These are phyloP conservation scores for Fusarium pseudonygamai DNA, from an alignment of 2,329 filamentous ascomycete genomes.

Conservation along the genomic window DNA sequence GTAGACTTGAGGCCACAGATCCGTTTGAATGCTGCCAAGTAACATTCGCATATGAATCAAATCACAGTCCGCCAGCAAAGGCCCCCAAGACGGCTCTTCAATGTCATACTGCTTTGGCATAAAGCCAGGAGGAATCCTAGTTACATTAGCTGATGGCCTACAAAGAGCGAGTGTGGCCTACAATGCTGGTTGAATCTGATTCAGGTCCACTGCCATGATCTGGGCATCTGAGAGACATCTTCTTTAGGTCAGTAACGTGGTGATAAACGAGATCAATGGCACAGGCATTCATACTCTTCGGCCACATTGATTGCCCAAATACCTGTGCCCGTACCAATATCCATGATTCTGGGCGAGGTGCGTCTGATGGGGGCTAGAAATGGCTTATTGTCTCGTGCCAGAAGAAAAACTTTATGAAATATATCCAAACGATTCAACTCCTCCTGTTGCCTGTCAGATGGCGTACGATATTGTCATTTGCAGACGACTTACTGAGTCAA, in stretches of 20 bases:
- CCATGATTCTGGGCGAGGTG: slow-evolving; percentile 57
- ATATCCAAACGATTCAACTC: slow-evolving; percentile 85
- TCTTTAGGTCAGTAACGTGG: neutral
- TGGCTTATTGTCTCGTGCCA: slow-evolving; percentile 63
- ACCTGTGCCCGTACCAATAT: slow-evolving; percentile 86
- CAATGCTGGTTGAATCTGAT: slow-evolving; percentile 52
- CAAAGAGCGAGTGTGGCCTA: slow-evolving; percentile 35
- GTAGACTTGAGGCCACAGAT: slow-evolving; percentile 77
- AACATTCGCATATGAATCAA: slow-evolving; percentile 85
- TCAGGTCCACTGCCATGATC: slow-evolving; percentile 53
- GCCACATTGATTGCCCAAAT: slow-evolving; percentile 93
- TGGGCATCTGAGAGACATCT: slow-evolving; percentile 42
- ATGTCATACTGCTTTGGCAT: slow-evolving; percentile 73
- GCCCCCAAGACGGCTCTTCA: slow-evolving; percentile 73
- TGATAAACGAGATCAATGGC: neutral
- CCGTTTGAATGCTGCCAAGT: slow-evolving; percentile 75
- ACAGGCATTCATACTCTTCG: slow-evolving; percentile 66
- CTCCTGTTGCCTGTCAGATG: slow-evolving; percentile 55
- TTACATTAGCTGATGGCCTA: slow-evolving; percentile 23
- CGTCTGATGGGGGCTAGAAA: slow-evolving; percentile 35
- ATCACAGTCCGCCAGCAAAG: slow-evolving; percentile 68
- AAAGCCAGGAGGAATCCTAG: slow-evolving; percentile 73
- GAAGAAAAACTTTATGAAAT: slow-evolving; percentile 79
- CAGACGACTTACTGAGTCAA: slow-evolving; percentile 70
- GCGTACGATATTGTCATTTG: neutral